Conservation (phyloP, 768 basidiomycete species). For the Podaxis pistillaris region DNA sequence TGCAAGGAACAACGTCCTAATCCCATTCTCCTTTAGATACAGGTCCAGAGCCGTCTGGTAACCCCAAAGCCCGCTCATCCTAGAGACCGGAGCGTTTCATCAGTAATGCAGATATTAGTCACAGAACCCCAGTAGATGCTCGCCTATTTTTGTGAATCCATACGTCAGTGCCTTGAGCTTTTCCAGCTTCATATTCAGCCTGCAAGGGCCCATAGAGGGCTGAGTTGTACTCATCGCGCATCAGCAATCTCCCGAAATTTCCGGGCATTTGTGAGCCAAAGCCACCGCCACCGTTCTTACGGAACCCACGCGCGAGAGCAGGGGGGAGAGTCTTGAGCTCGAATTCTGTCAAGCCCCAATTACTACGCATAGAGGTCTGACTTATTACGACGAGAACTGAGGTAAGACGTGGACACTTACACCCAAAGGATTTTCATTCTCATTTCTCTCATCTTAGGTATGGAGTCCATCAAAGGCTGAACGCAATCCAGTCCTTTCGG, state of each 20-base stretch:
- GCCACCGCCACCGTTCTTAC: conserved; percentile 44
- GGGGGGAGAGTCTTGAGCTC: conserved; percentile 64
- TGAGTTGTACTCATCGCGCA: conserved; percentile 58
- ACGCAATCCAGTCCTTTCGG: conserved; percentile 57
- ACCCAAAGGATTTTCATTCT: conserved; percentile 66
- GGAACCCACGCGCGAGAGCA: conserved; percentile 53
- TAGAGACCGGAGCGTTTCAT: conserved; percentile 20
- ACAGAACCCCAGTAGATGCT: conserved; percentile 1
- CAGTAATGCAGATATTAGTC: background rate
- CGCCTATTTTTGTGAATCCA: conserved; percentile 76
- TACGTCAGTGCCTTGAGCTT: conserved; percentile 55
- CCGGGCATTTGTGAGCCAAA: conserved; percentile 56
- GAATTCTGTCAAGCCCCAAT: conserved; percentile 70
- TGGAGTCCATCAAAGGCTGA: conserved; percentile 46
- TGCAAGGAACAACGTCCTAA: conserved; percentile 59
- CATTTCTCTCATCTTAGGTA: conserved; percentile 45
- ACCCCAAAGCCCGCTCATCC: conserved; percentile 69
- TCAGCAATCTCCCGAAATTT: conserved; percentile 52
- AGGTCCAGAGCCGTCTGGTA: conserved; percentile 61
- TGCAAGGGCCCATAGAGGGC: conserved; percentile 66
- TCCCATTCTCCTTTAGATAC: conserved; percentile 60
- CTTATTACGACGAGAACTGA: background rate
- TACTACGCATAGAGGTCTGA: conserved; percentile 34
- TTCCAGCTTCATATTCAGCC: conserved; percentile 49
- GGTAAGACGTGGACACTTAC: conserved; percentile 30